Evolutionary conservation across 192 early-diverging fungal species (phyloP), one percentile per base, ranked within the genome.

Genomic region (Allomyces macrogynus): DNA sequence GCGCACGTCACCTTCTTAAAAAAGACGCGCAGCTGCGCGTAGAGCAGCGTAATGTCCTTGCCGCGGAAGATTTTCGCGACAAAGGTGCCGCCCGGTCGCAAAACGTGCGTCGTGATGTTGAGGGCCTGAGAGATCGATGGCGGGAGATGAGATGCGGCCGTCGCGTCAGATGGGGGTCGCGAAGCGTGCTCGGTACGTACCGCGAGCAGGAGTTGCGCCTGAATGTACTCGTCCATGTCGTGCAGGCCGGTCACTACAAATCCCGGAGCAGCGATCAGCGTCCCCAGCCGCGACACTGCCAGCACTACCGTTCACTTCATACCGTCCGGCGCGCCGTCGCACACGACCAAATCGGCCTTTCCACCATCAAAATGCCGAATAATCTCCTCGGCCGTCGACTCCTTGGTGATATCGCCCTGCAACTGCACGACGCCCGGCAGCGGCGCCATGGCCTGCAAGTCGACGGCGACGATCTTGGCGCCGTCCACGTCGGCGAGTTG

Each of bases 161-260:
- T 8, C 32, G 7, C 0, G 32, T 0, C 32, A 40, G 2, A 61
- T 63, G 49, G 22, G 25, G 20, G 10, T 25, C 23, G 20, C 26
- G 23, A 67, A 23, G 10, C 40, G 11, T n/a, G 16, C 20, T 16
- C 61, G 26, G 12, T 62, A 18, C 10, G 25, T 65, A 78, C 80
- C 1, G 94, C 92, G 60, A 99, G 77, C 60, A 97, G 75, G 11
- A 99, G 80, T 72, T 99, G 94, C 11, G 94, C 92, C 69, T 99
- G 96, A 69, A 97, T 91, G 71, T 94, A 99, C 76, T 99, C 96
- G 78, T 99, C 96, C 81, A 97, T 91, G 68, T 97, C 96, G 72
- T 97, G 93, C 40, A 95, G 78, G 23, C 95, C 95, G 16, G 93
- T 99, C 23, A 99, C 89, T 81, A 68, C 24, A 67, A n/a, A n/a